A percentile compares a stretch with the other conserved stretches of the same genome.
phyloP scores from a whole-genome alignment of 306 rosid genomes.

The Geum urbanum region DNA sequence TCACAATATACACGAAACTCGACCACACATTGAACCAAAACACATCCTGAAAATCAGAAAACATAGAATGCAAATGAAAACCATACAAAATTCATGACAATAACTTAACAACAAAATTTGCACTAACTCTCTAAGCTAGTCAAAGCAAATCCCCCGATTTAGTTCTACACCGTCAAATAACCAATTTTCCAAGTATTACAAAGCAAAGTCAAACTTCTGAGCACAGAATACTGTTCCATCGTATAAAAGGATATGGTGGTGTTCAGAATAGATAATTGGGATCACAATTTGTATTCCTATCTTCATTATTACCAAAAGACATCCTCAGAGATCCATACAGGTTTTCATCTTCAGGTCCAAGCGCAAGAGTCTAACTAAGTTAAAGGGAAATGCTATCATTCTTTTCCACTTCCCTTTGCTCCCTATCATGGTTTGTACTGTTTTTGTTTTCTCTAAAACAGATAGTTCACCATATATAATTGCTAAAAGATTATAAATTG shows the following conservation, averaged over 20 bases:
- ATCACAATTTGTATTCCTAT: neutral
- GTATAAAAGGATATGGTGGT: neutral
- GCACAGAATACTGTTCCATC: neutral
- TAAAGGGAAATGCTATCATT: neutral
- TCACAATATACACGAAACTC: too few species aligned
- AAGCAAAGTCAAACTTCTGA: neutral
- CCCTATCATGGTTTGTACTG: neutral
- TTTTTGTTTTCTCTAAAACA: neutral
- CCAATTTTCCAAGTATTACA: neutral
- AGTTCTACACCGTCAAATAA: neutral
- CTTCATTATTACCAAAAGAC: neutral
- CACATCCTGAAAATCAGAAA: too few species aligned
- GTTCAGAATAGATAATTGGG: neutral
- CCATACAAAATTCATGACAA: too few species aligned
- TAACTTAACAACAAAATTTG: too few species aligned
- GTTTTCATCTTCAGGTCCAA: neutral
- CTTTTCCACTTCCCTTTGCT: neutral
- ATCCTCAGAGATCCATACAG: neutral
- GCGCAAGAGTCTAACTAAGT: neutral
- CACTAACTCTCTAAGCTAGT: neutral
- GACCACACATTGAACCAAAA: too few species aligned
- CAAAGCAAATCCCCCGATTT: neutral
- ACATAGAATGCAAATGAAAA: too few species aligned
- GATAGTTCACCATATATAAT: neutral
- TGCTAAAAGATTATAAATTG: neutral